Evolutionary conservation across 192 early-diverging fungal species (phyloP), one percentile per base, ranked within the genome.

Genomic region (Entomortierella chlamydospora): DNA sequence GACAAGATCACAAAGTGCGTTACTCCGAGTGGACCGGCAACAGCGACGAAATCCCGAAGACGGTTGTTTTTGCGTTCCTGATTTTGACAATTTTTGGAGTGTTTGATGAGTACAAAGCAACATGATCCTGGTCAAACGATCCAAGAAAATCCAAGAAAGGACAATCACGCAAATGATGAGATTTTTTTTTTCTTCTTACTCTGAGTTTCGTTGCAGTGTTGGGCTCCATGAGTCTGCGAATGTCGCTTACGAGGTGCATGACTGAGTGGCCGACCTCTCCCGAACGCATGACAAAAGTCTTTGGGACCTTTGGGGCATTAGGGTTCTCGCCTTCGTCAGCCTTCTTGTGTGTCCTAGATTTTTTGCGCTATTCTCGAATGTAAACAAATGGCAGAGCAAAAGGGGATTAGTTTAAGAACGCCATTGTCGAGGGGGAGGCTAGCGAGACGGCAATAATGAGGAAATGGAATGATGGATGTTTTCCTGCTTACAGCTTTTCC

Each of bases 251-350:
- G 15, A 99, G 88, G 12, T 88, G 87, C 18, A 88, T 71, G 15
- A 97, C 92, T n/a, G 92, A 83, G 43, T 82, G 82, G 1, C 95
- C 95, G 12, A 96, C 94, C 13, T 74, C 53, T 17, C 98, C 98
- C 4, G 96, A 93, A 59, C 93, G 92, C 64, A 98, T 94, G 28
- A 99, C 98, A 82, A 99, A 95, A 65, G 93, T 90, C 72, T 92
- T 90, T 25, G 97, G 97, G 18, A 85, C 72, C 58, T 89, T 88
- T 12, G 68, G 68, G 17, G 83, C 81, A 23, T 86, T 84, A 41
- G 89, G 87, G 45, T 84, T 74, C 51, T 79, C 76, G 23, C 76
- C 76, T 31, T 79, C 76, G 54, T 79, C 76, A 39, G 52, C 67
- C 62, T 78, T 78, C 61, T 65, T 70, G 76, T 79, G 76, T 0